These are phyloP conservation scores for Inonotus obliquus DNA, from an alignment of 1,284 basidiomycete genomes.

Conservation along the genomic window DNA sequence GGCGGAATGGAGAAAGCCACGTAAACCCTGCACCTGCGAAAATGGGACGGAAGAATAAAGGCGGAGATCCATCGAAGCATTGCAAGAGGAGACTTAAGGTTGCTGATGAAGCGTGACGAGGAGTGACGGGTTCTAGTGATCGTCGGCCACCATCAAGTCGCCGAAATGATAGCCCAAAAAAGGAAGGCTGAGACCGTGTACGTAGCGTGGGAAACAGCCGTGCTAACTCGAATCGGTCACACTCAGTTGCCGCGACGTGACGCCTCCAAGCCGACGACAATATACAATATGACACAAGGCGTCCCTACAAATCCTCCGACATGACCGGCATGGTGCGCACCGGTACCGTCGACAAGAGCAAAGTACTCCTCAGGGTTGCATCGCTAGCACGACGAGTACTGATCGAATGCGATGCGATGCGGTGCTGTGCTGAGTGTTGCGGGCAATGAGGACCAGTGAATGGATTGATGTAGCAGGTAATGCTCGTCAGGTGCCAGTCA, in stretches of 20 bases:
- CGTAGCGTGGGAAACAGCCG: background rate
- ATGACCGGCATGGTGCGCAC: no score
- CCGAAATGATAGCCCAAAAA: background rate
- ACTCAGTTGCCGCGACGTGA: background rate
- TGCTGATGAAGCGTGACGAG: background rate
- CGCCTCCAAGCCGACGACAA: conserved; percentile 4
- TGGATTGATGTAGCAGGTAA: background rate
- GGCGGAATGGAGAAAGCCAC: background rate
- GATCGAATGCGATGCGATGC: background rate
- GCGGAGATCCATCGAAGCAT: background rate
- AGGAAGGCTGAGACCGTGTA: background rate
- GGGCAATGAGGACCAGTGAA: background rate
- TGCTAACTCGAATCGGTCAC: background rate
- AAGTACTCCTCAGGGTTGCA: background rate
- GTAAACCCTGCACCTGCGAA: background rate
- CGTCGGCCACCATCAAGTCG: background rate
- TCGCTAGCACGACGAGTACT: background rate
- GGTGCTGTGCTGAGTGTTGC: background rate
- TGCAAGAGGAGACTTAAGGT: background rate
- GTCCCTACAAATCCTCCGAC: background rate
- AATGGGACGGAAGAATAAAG: background rate
- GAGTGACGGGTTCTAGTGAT: no score
- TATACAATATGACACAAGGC: background rate
- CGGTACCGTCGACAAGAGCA: no score
- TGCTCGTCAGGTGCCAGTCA: background rate